Base-by-base conservation (phyloP, 2,329 filamentous ascomycete species). In the Aspergillus melleus region DNA sequence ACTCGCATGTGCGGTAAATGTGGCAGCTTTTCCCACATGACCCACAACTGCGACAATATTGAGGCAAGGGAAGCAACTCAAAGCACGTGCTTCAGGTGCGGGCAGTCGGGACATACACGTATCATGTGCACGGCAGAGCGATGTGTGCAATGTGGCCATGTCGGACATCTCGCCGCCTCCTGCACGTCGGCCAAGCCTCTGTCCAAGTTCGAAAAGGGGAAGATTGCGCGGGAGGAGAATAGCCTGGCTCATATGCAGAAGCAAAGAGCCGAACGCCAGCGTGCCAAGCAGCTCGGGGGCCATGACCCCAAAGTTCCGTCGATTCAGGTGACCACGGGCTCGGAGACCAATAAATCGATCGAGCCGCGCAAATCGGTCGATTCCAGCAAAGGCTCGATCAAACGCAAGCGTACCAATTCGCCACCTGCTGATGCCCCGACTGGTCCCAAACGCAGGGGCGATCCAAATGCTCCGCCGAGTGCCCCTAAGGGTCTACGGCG, bases 261-360 rank as follows among this genome's bases (percentile, higher is more conserved):
- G 50, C 69, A 70, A 30, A 73, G 69, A 46, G 57, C 70, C 1
- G 76, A 80, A 54, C 72, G 72, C 46, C 76, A 76, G 58, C 75
- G 74, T 20, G 68, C 74, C 50, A 75, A 69, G 52, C 78, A 81
- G 53, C 69, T 80, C 49, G 78, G 76, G 39, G 75, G 74, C 6
- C 79, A 81, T 65, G 76, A 78, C 61, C 77, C 75, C 6, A 77
- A 77, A 55, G 75, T 82, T 14, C 80, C 80, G 5, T 58, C 67
- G 16, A 70, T 79, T 53, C 72, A 75, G 52, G 69, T 73, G 6
- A 67, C 72, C 6, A 66, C 61, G 19, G 66, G 63, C 39, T 56
- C 62, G 5, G 52, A 64, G 4, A 47, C 24, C 22, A 63, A 60
- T 26, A 59, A 61, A 32, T n/a, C 57, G 14, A 57, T 64, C 20